These are phyloP conservation scores for Agapanthus africanus DNA, from an alignment of 106 monocot species.

Conservation along the genomic window DNA sequence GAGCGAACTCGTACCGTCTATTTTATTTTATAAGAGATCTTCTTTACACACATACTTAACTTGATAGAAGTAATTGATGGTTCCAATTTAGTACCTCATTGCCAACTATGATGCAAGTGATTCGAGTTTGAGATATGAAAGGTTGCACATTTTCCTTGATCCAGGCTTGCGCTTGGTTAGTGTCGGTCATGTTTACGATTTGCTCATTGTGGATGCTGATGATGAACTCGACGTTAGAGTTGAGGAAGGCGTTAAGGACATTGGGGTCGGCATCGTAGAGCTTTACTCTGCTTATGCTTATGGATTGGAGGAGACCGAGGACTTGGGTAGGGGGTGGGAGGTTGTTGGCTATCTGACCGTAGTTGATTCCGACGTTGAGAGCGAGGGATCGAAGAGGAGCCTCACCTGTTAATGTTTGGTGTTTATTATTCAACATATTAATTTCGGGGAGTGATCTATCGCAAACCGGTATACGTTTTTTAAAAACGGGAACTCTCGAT, in stretches of 20 bases:
- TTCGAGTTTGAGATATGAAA: slow-evolving; percentile 35
- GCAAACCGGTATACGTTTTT: too few relatives aligned
- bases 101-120: slow-evolving; percentile 50
- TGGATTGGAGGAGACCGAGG: slow-evolving; percentile 38
- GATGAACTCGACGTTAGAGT: slow-evolving; percentile 44
- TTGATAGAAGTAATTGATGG: too few relatives aligned
- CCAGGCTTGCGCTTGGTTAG: slow-evolving; percentile 35
- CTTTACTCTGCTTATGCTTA: slow-evolving; percentile 43
- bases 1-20: too few relatives aligned
- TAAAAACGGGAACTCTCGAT: too few relatives aligned
- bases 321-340: slow-evolving; percentile 43
- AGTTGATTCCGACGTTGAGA: slow-evolving; percentile 45
- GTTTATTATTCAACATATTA: too few relatives aligned
- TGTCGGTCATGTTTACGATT: slow-evolving; percentile 23
- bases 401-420: too few relatives aligned
- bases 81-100: slow-evolving; percentile 34
- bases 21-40: too few relatives aligned
- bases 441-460: too few relatives aligned
- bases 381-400: slow-evolving; percentile 1
- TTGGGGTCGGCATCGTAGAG: slow-evolving; percentile 48
- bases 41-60: too few relatives aligned
- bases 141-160: slow-evolving; percentile 45
- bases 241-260: slow-evolving; percentile 39
- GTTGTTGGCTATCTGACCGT: slow-evolving; percentile 59
- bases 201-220: slow-evolving; percentile 38